A percentile compares a stretch with the other conserved stretches of the same genome.
Evolutionary conservation across 2,329 filamentous ascomycete species (phyloP).

Genomic region (Sporothrix humicola): DNA sequence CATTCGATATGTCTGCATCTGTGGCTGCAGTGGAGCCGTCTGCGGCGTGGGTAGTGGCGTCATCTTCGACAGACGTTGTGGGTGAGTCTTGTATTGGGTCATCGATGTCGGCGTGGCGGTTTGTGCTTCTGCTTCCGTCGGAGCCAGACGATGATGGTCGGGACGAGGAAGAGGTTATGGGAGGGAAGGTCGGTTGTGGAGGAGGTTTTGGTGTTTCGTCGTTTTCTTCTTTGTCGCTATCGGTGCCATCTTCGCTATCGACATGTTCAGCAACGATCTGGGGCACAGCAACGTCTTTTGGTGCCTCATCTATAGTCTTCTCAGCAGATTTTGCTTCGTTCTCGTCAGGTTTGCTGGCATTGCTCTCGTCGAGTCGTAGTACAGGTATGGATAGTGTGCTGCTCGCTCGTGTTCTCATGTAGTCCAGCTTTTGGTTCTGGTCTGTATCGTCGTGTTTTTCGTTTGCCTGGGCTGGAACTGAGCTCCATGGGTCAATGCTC

Average conservation of each 20-base stretch:
- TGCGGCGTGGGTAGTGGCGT: too few relatives aligned
- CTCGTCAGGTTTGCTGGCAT: neutral
- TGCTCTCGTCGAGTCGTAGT: slow-evolving; percentile 1
- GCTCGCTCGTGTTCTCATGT: neutral
- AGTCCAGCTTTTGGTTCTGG: neutral
- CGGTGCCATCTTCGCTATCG: neutral
- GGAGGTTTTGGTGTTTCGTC: neutral
- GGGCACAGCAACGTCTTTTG: neutral
- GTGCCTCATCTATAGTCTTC: too few relatives aligned
- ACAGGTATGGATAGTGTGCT: slow-evolving; percentile 8
- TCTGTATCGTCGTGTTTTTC: neutral
- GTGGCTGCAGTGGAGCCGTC: neutral
- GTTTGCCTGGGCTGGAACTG: neutral
- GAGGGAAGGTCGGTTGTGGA: neutral
- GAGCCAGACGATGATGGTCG: slow-evolving; percentile 40
- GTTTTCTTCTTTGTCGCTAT: neutral
- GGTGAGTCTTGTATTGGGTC: slow-evolving; percentile 50
- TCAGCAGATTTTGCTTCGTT: neutral
- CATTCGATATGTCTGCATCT: neutral
- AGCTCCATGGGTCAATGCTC: slow-evolving; percentile 7
- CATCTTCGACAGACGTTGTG: slow-evolving; percentile 54
- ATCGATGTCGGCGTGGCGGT: slow-evolving; percentile 39
- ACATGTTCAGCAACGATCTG: slow-evolving; percentile 3
- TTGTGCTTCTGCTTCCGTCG: slow-evolving; percentile 32
- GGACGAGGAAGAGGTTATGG: slow-evolving; percentile 30